Conservation (phyloP, 495 filamentous ascomycete species). For the Daldinia loculata region DNA sequence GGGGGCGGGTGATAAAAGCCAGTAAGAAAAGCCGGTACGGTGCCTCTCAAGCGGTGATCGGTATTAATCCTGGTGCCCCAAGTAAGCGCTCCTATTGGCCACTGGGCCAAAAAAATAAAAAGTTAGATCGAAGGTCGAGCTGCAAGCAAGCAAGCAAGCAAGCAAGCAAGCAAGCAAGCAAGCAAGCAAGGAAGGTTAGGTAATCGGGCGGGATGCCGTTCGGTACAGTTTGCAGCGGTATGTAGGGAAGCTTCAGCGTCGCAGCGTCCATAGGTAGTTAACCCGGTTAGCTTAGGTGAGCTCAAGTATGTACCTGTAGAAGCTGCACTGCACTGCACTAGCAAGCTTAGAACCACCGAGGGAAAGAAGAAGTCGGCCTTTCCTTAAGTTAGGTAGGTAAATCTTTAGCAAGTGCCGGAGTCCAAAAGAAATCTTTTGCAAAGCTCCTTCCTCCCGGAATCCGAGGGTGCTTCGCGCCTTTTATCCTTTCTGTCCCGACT, state of each 20-base stretch:
- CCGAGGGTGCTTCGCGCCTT: slow-evolving; percentile 39
- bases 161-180: no score
- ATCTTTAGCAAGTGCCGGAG: background rate
- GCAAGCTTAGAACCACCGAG: background rate
- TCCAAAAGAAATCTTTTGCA: background rate
- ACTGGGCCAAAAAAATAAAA: slow-evolving; percentile 11
- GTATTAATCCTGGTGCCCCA: slow-evolving; percentile 20
- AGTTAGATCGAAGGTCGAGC: slow-evolving; percentile 32
- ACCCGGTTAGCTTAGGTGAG: slow-evolving; percentile 2
- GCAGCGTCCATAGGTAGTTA: background rate
- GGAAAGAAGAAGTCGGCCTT: background rate
- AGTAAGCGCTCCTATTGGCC: slow-evolving; percentile 25
- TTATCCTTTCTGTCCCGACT: slow-evolving; percentile 37
- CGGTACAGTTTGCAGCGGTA: background rate
- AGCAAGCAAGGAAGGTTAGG: slow-evolving; percentile 23
- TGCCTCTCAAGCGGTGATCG: slow-evolving; percentile 6
- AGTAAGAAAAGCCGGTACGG: background rate
- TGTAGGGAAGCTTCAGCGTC: background rate
- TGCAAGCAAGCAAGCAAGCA: slow-evolving; percentile 30
- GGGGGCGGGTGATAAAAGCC: background rate
- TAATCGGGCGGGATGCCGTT: slow-evolving; percentile 16
- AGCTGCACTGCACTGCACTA: background rate
- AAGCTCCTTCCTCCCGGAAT: slow-evolving; percentile 26
- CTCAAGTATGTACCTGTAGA: background rate
- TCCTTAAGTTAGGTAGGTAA: background rate